Percentiles rank a stretch among this genome's conserved stretches.
These are phyloP conservation scores for Chytridium lagenaria DNA, from an alignment of 371 early-diverging fungal genomes.

Conservation along the genomic window DNA sequence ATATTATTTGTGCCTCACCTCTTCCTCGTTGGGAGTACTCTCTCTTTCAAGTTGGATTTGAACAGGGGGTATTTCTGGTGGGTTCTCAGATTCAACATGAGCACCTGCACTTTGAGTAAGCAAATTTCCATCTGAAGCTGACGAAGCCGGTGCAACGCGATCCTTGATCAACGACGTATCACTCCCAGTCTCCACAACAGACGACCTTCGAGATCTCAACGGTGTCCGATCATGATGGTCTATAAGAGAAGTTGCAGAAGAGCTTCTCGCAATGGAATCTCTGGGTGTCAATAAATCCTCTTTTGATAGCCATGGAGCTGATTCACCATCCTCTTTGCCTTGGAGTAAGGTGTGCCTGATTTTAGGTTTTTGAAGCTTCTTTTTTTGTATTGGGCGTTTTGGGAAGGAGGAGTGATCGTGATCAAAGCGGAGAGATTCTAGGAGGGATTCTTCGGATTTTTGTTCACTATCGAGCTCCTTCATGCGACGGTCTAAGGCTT, in stretches of 20 bases:
- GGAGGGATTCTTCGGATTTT: conserved; percentile 12
- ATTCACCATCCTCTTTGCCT: conserved; percentile 2
- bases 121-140: background rate
- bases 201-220: background rate
- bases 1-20: background rate
- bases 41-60: background rate
- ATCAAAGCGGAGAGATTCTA: background rate
- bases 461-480: conserved; percentile 16
- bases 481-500: conserved; percentile 3
- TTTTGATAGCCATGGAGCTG: conserved; percentile 7
- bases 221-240: background rate
- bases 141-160: background rate
- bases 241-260: background rate
- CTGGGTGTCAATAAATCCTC: background rate
- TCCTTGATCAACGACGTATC: background rate
- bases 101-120: background rate
- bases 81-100: background rate
- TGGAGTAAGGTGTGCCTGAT: background rate
- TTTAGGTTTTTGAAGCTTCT: conserved; percentile 11
- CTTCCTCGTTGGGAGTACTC: background rate
- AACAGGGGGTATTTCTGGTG: background rate
- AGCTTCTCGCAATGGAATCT: background rate
- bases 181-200: background rate
- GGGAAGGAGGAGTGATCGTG: background rate
- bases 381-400: background rate